These are phyloP conservation scores for Clarkia xantiana DNA, from an alignment of 345 rosid genomes.

Conservation along the genomic window DNA sequence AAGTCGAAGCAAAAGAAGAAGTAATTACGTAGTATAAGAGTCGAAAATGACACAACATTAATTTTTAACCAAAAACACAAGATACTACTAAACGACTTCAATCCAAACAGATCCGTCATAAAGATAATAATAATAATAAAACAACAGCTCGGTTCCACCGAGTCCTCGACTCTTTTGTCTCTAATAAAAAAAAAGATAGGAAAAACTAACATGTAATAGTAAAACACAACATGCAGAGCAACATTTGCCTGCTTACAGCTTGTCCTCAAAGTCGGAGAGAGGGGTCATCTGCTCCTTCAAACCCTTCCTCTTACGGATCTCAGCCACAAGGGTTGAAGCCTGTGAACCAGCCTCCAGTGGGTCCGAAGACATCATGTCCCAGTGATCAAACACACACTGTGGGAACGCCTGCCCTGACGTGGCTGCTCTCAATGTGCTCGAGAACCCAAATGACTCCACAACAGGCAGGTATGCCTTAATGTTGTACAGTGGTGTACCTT, in stretches of 20 bases:
- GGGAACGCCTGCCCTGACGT: constrained; percentile 86
- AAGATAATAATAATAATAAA: too few species aligned
- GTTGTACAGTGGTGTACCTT: constrained; percentile 69
- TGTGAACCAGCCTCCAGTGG: constrained; percentile 40
- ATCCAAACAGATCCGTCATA: too few species aligned
- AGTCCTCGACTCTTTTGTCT: too few species aligned
- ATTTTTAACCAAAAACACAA: too few species aligned
- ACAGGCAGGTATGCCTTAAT: constrained; percentile 78
- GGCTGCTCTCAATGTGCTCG: constrained; percentile 50
- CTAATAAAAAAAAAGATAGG: too few species aligned
- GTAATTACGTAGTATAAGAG: too few species aligned
- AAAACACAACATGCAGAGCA: too few species aligned
- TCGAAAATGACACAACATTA: too few species aligned
- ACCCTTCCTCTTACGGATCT: constrained; percentile 49
- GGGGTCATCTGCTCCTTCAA: constrained; percentile 60
- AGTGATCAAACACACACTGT: constrained; percentile 70
- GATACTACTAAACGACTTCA: too few species aligned
- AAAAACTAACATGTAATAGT: too few species aligned
- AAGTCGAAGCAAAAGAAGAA: too few species aligned
- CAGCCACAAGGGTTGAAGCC: constrained; percentile 24
- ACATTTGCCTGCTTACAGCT: constrained; percentile 35
- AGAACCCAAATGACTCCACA: constrained; percentile 67
- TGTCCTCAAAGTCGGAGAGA: constrained; percentile 42
- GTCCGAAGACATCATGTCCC: constrained; percentile 57
- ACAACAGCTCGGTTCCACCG: too few species aligned